Evolutionary conservation across 768 basidiomycete genomes (phyloP).

Genomic region (Leucocoprinus birnbaumii): DNA sequence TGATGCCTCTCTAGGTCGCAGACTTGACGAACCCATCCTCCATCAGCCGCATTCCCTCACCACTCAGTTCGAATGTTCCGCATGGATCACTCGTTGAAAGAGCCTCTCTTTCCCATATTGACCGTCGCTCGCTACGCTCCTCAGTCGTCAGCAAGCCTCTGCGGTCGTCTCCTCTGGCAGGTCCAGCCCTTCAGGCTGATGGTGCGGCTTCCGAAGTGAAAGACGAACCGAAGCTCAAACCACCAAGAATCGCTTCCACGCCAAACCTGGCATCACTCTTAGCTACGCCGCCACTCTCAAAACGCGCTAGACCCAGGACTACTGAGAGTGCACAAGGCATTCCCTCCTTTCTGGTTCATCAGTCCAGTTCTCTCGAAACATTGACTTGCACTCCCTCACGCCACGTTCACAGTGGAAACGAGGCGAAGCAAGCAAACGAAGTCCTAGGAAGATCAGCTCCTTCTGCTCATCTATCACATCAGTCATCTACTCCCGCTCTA

Average conservation of each 20-base stretch:
- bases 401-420: neutral
- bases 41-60: neutral
- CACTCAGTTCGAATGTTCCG: neutral
- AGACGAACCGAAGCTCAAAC: conserved; percentile 4
- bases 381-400: neutral
- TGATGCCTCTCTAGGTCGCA: no score
- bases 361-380: neutral
- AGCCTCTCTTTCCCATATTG: conserved; percentile 1
- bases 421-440: neutral
- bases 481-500: neutral
- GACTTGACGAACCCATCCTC: neutral
- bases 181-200: conserved; percentile 29
- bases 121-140: conserved; percentile 14
- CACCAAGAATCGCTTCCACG: conserved; percentile 13
- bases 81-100: neutral
- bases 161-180: conserved; percentile 41
- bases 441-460: neutral
- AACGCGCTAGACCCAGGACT: neutral
- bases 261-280: conserved; percentile 17
- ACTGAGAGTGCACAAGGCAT: conserved; percentile 1
- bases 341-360: neutral
- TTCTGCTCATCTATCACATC: neutral
- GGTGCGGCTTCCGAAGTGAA: conserved; percentile 9
- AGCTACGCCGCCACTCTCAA: neutral
- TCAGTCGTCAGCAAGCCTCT: conserved; percentile 25